Evolutionary conservation across 75 land plant genomes (phyloP), one percentile per base, ranked within the genome.

Genomic region (Cupressus sempervirens): DNA sequence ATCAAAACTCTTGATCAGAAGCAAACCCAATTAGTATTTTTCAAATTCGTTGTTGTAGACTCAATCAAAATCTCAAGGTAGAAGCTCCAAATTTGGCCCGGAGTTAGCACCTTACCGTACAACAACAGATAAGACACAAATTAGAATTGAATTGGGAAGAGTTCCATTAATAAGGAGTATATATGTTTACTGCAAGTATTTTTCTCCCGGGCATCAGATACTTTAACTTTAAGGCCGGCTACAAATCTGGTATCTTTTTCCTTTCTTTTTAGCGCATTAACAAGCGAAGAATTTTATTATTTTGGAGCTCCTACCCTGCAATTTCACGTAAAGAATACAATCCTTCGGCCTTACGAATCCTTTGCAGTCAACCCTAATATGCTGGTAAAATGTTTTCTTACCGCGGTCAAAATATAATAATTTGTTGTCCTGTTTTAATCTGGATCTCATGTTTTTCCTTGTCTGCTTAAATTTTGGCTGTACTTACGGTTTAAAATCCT

Each of bases 351-450:
- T 72, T 32, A 72, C 74, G 74, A 32, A 29, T 32, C 74, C 36
- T 72, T 72, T 62, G n/a, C 67, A 62, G 67, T 62, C 67, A 62
- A 62, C 67, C 67, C 67, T 62, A 62, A 62, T 62, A 62, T 23
- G 26, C 67, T 62, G 8, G n/a, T 7, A 62, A 62, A 23, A 62
- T 6, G 5, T 23, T 23, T 62, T 20, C 67, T 62, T 62, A 62
- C 67, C n/a, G 8, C 67, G 67, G 67, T 62, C 67, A 62, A 62
- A 62, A 62, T 62, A 23, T 62, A 62, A 62, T 62, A 62, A 62
- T 62, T 62, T 23, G 67, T 62, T 62, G 67, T 62, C 67, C 67
- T 62, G 67, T 62, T 62, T 62, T 62, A 62, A 62, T 9, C n/a
- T 7, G n/a, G 67, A 62, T 62, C 67, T 29, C 67, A 62, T 62